phyloP scores from a whole-genome alignment of 1,284 basidiomycete species.

The Fistulina hepatica region DNA sequence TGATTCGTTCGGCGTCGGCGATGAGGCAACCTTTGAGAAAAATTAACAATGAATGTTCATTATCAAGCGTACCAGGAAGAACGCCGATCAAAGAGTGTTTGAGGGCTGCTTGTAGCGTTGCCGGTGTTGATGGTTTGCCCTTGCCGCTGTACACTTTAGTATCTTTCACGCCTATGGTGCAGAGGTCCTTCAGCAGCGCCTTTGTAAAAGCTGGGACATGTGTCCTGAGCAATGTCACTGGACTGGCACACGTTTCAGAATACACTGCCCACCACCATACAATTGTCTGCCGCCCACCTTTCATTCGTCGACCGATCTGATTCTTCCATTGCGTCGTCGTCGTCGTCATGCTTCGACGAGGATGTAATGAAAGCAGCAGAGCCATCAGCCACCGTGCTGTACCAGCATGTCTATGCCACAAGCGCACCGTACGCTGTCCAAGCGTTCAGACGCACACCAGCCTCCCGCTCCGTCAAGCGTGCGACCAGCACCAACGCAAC shows the following conservation, averaged over 20 bases:
- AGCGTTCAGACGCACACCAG: conserved; percentile 90
- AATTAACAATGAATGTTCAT: too few relatives aligned
- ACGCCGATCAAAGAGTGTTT: conserved; percentile 65
- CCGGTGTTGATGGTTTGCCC: conserved; percentile 66
- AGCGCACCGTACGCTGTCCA: conserved; percentile 79
- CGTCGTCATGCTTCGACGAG: conserved; percentile 67
- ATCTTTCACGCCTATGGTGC: too few relatives aligned
- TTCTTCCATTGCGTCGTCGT: conserved; percentile 62
- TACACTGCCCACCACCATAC: too few relatives aligned
- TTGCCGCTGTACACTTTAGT: too few relatives aligned
- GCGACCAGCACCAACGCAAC: conserved; percentile 81
- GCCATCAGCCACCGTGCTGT: conserved; percentile 28
- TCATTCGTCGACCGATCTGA: too few relatives aligned
- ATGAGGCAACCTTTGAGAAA: too few relatives aligned
- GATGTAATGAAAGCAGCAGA: too few relatives aligned
- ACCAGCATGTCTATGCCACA: conserved; percentile 74
- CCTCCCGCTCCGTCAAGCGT: conserved; percentile 90
- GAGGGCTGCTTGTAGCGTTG: conserved; percentile 80
- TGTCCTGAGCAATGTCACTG: conserved; percentile 53
- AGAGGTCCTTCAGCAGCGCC: conserved; percentile 74
- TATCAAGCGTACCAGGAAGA: too few relatives aligned
- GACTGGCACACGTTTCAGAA: conserved; percentile 18
- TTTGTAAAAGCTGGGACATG: conserved; percentile 77
- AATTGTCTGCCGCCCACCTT: too few relatives aligned
- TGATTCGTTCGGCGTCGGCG: conserved; percentile 51